Conservation (phyloP, 2,329 filamentous ascomycete genomes). For the Apiospora aurea region DNA sequence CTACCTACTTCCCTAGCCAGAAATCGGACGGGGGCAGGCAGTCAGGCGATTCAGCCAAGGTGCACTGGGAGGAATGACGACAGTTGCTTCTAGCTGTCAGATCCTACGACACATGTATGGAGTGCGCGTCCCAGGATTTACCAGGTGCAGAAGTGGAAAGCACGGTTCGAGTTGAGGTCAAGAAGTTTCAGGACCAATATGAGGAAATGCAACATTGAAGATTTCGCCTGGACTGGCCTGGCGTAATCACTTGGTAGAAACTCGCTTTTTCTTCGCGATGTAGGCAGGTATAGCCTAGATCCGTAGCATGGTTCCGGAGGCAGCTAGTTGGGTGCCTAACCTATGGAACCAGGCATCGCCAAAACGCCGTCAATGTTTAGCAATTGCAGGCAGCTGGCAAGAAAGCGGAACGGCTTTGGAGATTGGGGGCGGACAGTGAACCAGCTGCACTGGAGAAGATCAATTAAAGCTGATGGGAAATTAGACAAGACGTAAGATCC, state of each 20-base stretch:
- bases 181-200: neutral
- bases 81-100: conserved; percentile 1
- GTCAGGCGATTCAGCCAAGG: conserved; percentile 20
- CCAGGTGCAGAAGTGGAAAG: neutral
- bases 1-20: neutral
- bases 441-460: neutral
- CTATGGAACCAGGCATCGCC: no score
- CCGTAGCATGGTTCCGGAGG: neutral
- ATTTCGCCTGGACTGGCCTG: neutral
- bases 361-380: no score
- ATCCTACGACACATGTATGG: conserved; percentile 18
- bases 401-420: neutral
- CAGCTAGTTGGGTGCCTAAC: no score
- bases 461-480: no score
- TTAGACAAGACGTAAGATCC: no score
- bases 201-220: conserved; percentile 3
- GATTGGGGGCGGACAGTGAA: neutral
- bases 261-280: neutral
- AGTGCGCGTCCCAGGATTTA: neutral
- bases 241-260: neutral
- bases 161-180: conserved; percentile 10
- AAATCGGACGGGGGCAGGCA: neutral
- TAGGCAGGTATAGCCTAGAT: neutral
- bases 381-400: conserved; percentile 1
- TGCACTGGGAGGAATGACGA: neutral